Percentiles rank a stretch among this genome's conserved stretches.
Evolutionary conservation across 805 yeast species (phyloP).

Genomic region (Torulaspora gathmanii): DNA sequence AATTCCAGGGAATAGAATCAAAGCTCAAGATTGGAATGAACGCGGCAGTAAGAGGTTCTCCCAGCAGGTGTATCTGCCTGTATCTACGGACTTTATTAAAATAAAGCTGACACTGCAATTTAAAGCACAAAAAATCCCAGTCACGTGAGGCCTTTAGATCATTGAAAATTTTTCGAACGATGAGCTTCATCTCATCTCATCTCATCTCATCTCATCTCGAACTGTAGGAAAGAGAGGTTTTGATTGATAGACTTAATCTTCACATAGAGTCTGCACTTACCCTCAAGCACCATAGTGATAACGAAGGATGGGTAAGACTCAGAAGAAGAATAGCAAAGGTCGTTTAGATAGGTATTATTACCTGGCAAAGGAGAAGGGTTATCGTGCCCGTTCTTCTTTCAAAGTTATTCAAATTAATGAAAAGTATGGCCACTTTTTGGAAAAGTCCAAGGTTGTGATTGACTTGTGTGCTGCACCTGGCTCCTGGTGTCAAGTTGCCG

Average conservation of each 20-base stretch:
- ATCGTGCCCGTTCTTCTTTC: constrained; percentile 97
- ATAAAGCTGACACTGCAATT: no score
- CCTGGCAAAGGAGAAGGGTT: constrained; percentile 96
- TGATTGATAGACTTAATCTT: background rate
- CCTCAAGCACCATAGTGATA: background rate
- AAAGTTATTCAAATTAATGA: constrained; percentile 93
- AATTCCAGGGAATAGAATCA: no score
- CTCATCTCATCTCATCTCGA: constrained; percentile 2
- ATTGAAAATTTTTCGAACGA: constrained; percentile 11
- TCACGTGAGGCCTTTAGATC: background rate
- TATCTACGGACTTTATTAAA: no score
- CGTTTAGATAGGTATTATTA: constrained; percentile 97
- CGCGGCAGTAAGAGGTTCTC: no score
- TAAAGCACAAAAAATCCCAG: background rate
- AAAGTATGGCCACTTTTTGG: constrained; percentile 91
- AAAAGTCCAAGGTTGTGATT: constrained; percentile 90
- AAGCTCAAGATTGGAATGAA: no score
- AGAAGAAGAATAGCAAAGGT: constrained; percentile 95
- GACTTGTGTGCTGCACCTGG: constrained; percentile 99
- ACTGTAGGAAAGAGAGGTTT: background rate
- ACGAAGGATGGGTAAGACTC: constrained; percentile 73
- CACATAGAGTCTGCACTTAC: background rate
- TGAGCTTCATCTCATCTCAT: constrained; percentile 13
- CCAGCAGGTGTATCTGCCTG: no score
- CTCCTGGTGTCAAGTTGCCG: constrained; percentile 99